Conservation (phyloP, 2,329 filamentous ascomycete species). For the Corinectria fuckeliana region DNA sequence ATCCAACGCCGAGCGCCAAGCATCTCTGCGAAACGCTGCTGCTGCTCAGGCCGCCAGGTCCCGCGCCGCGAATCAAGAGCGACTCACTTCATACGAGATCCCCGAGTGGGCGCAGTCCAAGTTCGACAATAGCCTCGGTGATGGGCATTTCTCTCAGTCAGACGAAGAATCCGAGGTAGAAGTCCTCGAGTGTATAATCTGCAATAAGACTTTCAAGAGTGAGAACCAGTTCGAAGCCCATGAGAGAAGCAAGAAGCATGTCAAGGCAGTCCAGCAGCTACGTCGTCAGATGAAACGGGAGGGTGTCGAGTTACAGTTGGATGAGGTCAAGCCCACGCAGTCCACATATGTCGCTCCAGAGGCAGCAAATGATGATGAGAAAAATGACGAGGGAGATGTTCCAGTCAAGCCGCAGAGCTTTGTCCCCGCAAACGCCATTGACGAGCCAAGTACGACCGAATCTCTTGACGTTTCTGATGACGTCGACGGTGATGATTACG, state of each 20-base stretch:
- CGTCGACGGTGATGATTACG: slow-evolving; percentile 59
- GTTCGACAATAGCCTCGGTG: slow-evolving; percentile 55
- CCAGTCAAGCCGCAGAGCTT: not conserved
- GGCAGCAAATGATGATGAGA: not conserved
- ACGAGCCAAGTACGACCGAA: slow-evolving; percentile 10
- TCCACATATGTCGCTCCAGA: not conserved
- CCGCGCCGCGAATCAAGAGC: slow-evolving; percentile 80
- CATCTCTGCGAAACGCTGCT: slow-evolving; percentile 76
- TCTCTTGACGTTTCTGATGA: slow-evolving; percentile 28
- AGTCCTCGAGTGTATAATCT: slow-evolving; percentile 76
- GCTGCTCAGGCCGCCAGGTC: slow-evolving; percentile 85
- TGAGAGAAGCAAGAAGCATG: slow-evolving; percentile 95
- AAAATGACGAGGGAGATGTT: not conserved
- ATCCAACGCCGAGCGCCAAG: slow-evolving; percentile 81
- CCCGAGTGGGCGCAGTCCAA: slow-evolving; percentile 78
- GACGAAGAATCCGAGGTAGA: slow-evolving; percentile 62
- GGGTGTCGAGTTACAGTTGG: slow-evolving; percentile 66
- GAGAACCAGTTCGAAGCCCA: slow-evolving; percentile 91
- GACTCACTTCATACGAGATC: slow-evolving; percentile 67
- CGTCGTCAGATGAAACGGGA: slow-evolving; percentile 84
- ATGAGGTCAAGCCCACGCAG: slow-evolving; percentile 19
- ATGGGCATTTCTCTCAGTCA: slow-evolving; percentile 68
- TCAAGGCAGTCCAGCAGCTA: slow-evolving; percentile 83
- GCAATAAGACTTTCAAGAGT: slow-evolving; percentile 84
- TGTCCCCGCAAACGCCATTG: not conserved